phyloP scores from a whole-genome alignment of 2,329 filamentous ascomycete genomes.

The Aureobasidium namibiae region DNA sequence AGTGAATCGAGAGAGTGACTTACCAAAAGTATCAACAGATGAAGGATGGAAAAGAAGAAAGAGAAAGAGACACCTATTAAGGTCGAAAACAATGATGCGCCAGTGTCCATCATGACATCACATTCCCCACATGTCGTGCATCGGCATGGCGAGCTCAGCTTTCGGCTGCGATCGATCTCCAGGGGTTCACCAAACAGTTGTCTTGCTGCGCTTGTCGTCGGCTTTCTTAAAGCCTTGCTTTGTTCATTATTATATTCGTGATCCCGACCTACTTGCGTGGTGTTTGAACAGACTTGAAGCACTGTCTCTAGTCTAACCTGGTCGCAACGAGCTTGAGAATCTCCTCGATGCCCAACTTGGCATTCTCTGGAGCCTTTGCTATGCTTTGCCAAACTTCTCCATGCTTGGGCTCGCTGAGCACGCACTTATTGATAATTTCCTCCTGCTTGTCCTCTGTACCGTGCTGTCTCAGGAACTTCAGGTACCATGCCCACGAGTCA shows the following conservation, averaged over 20 bases:
- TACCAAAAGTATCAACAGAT: conserved; percentile 3
- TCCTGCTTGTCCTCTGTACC: conserved; percentile 87
- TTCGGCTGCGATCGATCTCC: background rate
- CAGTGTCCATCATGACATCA: conserved; percentile 1
- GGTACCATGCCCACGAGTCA: conserved; percentile 98
- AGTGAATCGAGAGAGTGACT: background rate
- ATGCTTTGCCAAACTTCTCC: conserved; percentile 86
- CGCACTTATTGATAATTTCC: conserved; percentile 75
- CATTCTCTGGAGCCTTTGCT: conserved; percentile 78
- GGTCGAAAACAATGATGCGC: conserved; percentile 14
- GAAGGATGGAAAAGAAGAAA: conserved; percentile 9
- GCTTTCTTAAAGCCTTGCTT: background rate
- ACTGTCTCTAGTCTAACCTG: conserved; percentile 34
- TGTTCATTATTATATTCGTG: conserved; percentile 1
- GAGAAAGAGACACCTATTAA: conserved; percentile 7
- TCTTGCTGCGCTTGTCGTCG: conserved; percentile 5
- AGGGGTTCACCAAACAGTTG: background rate
- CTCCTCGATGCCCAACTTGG: conserved; percentile 66
- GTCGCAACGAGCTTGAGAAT: conserved; percentile 70
- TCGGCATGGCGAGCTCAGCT: background rate
- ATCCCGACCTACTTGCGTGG: background rate
- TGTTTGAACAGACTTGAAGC: background rate
- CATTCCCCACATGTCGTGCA: background rate
- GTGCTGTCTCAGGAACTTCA: conserved; percentile 84
- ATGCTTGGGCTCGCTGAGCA: conserved; percentile 77